These are phyloP conservation scores for Ascochyta rabiei DNA, from an alignment of 2,329 filamentous ascomycete genomes.

Conservation along the genomic window DNA sequence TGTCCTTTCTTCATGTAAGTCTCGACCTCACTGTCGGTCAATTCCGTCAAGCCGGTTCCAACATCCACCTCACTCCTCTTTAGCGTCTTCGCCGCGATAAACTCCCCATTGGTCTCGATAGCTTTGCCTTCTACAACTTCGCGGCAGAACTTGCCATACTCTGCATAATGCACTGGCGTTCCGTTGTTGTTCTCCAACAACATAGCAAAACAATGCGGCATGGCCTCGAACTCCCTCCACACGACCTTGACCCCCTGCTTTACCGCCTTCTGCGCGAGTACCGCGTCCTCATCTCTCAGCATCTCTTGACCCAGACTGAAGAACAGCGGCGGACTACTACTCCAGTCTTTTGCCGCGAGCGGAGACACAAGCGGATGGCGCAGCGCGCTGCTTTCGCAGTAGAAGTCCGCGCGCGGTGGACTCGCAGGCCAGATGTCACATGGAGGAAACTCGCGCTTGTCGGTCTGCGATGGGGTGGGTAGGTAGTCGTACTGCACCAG, in stretches of 20 bases:
- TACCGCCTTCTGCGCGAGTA: conserved; percentile 63
- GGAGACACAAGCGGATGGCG: conserved; percentile 72
- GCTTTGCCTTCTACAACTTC: conserved; percentile 32
- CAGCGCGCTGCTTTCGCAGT: conserved; percentile 52
- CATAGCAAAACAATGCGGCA: conserved; percentile 73
- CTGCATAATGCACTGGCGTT: conserved; percentile 43
- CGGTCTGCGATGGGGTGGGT: conserved; percentile 48
- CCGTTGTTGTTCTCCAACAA: conserved; percentile 46
- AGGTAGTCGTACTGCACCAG: conserved; percentile 70
- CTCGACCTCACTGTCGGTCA: conserved; percentile 41
- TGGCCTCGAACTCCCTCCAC: conserved; percentile 77
- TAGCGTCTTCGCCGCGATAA: conserved; percentile 41
- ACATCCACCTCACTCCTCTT: conserved; percentile 36
- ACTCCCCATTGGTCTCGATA: conserved; percentile 30
- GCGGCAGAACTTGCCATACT: conserved; percentile 44
- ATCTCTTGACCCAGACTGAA: conserved; percentile 74
- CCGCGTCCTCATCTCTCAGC: conserved; percentile 69
- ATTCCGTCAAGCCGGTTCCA: conserved; percentile 25
- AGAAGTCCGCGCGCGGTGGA: conserved; percentile 56
- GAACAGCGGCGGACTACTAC: conserved; percentile 68
- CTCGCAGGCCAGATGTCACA: conserved; percentile 58
- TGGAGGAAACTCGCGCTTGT: conserved; percentile 49
- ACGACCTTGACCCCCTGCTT: conserved; percentile 65
- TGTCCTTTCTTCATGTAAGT: conserved; percentile 36
- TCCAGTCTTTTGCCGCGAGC: conserved; percentile 65